Conservation (phyloP, 768 basidiomycete species). For the Amanita phalloides region DNA sequence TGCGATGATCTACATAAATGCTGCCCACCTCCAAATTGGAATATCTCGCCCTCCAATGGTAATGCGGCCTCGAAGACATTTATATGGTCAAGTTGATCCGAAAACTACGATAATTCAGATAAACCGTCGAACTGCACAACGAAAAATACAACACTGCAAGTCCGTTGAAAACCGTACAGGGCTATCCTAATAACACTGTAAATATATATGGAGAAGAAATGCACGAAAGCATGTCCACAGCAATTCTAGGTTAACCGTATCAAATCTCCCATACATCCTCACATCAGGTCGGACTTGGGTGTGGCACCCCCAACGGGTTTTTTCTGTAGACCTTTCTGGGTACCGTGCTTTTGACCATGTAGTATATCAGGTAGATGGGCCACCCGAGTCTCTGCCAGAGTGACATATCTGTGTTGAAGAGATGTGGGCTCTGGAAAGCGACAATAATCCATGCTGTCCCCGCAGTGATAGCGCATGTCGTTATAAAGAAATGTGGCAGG, state of each 20-base stretch:
- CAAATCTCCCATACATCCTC: not conserved
- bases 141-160: no score
- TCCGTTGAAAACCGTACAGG: no score
- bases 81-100: no score
- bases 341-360: not conserved
- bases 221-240: no score
- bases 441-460: slow-evolving; percentile 43
- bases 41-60: no score
- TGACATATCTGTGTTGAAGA: slow-evolving; percentile 17
- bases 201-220: no score
- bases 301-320: not conserved
- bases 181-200: no score
- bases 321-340: not conserved
- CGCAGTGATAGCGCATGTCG: slow-evolving; percentile 35
- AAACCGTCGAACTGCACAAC: no score
- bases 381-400: slow-evolving; percentile 24
- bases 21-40: no score
- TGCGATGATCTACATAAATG: no score
- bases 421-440: slow-evolving; percentile 36
- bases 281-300: not conserved
- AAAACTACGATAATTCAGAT: no score
- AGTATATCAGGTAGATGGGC: slow-evolving; percentile 19
- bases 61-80: no score
- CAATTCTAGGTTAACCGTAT: slow-evolving; percentile 18
- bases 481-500: slow-evolving; percentile 28